A percentile compares a stretch with the other conserved stretches of the same genome.
phyloP scores from a whole-genome alignment of 257 asterid genomes.

The Agastache rugosa region DNA sequence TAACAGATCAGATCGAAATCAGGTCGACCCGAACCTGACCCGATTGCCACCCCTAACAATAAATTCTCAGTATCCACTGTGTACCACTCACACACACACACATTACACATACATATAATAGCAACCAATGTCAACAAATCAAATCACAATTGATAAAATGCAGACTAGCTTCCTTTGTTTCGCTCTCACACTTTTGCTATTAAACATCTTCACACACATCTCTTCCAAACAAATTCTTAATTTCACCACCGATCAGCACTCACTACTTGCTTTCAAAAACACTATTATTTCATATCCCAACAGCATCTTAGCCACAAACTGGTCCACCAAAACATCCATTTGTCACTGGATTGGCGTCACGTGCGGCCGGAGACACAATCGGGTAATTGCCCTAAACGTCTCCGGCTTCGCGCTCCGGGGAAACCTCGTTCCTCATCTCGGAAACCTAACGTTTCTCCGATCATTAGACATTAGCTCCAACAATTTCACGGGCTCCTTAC shows the following conservation, averaged over 20 bases:
- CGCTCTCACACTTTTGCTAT: not conserved
- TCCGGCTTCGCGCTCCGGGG: constrained; percentile 35
- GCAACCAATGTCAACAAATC: too few relatives aligned
- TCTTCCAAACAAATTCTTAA: not conserved
- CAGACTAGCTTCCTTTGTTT: not conserved
- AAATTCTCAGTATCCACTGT: too few relatives aligned
- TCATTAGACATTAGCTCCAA: constrained; percentile 30
- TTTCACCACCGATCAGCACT: constrained; percentile 34
- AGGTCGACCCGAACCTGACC: too few relatives aligned
- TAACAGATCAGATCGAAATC: too few relatives aligned
- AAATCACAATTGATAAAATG: too few relatives aligned
- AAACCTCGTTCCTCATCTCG: constrained; percentile 33
- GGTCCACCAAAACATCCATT: constrained; percentile 1
- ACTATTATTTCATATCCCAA: constrained; percentile 42
- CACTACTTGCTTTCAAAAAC: constrained; percentile 45
- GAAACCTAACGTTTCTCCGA: constrained; percentile 30
- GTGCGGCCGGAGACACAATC: constrained; percentile 31
- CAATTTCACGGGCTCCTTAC: constrained; percentile 24
- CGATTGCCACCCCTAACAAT: too few relatives aligned
- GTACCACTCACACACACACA: too few relatives aligned
- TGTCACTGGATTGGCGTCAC: constrained; percentile 47
- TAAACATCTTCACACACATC: not conserved
- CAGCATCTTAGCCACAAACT: constrained; percentile 29
- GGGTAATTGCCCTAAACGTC: constrained; percentile 42
- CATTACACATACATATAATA: too few relatives aligned